These are phyloP conservation scores for Gleditsia sinensis DNA, from an alignment of 306 rosid species.

Conservation along the genomic window DNA sequence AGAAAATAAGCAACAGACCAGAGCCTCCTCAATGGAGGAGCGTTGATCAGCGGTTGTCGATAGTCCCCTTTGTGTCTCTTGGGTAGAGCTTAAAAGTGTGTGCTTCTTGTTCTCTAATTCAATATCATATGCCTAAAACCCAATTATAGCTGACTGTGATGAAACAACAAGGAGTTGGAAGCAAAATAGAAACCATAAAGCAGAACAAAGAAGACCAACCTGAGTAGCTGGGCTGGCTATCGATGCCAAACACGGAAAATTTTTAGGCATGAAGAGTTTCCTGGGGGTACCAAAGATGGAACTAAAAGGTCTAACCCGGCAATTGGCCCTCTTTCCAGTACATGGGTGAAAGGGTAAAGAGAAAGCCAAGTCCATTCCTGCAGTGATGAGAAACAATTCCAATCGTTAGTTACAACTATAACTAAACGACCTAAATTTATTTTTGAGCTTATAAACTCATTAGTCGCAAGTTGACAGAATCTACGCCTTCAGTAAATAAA, in stretches of 20 bases:
- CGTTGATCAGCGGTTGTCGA: constrained; percentile 79
- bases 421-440: neutral
- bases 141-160: neutral
- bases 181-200: neutral
- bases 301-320: constrained; percentile 26
- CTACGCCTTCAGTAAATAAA: neutral
- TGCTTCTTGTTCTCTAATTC: constrained; percentile 72
- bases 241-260: constrained; percentile 33
- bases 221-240: constrained; percentile 40
- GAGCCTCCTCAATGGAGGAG: constrained; percentile 76
- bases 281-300: constrained; percentile 15
- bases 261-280: constrained; percentile 32
- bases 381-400: constrained; percentile 1
- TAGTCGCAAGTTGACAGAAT: neutral
- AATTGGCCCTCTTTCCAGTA: constrained; percentile 32
- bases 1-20: constrained; percentile 44
- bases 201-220: constrained; percentile 35
- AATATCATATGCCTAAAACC: constrained; percentile 47
- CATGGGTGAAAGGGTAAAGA: constrained; percentile 32
- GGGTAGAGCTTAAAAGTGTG: constrained; percentile 58
- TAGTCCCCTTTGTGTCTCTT: constrained; percentile 84
- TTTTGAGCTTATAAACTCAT: neutral
- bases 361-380: constrained; percentile 50
- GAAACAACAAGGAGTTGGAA: neutral
- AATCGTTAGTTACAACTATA: neutral